Base-by-base conservation (phyloP, 2,329 filamentous ascomycete species). In the Tolypocladium cylindrosporum region DNA sequence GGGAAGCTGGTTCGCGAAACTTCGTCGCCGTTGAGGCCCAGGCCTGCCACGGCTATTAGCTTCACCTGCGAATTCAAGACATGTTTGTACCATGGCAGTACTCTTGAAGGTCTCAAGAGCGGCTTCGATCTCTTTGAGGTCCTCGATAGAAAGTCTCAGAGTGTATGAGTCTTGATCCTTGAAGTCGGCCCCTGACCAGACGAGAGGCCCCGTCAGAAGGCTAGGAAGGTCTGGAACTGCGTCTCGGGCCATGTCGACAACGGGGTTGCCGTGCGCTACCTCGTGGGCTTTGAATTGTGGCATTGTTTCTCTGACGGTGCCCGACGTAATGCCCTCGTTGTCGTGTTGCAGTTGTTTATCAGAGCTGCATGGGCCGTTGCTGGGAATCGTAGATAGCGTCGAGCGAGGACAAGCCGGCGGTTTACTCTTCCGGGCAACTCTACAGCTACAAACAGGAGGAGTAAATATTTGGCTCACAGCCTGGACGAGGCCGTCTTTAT, bases 1-100 rank as follows among this genome's bases (percentile, higher is more conserved):
- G 69, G 69, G 57, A 81, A 81, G 58, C 66, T 75, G 19, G 70
- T 65, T 2, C 57, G 60, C 19, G 61, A 67, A 34, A 78, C 68
- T 5, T 71, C 65, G 42, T 76, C 71, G 5, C 71, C 71, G 40
- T 74, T 69, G 10, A 77, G 62, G 10, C 65, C 72, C 34, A 69
- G 66, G 39, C 55, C 65, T 67, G 50, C 60, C 59, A 31, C 39
- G n/a, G 13, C 21, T 2, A 24, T 56, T 40, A 55, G 54, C 40
- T 24, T 39, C 40, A 21, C 11, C 19, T 37, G n/a, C 41, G 19
- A 37, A 36, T 21, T 14, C 11, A 24, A 34, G 19, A 8, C 24
- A 55, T 53, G n/a, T 19, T 3, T 16, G 8, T 41, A 19, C n/a
- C 36, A 19, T 13, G 41, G 6, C 13, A 27, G 4, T 54, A 67